Conservation (phyloP, 2,329 filamentous ascomycete species). For the Sarocladium brachiariae region DNA sequence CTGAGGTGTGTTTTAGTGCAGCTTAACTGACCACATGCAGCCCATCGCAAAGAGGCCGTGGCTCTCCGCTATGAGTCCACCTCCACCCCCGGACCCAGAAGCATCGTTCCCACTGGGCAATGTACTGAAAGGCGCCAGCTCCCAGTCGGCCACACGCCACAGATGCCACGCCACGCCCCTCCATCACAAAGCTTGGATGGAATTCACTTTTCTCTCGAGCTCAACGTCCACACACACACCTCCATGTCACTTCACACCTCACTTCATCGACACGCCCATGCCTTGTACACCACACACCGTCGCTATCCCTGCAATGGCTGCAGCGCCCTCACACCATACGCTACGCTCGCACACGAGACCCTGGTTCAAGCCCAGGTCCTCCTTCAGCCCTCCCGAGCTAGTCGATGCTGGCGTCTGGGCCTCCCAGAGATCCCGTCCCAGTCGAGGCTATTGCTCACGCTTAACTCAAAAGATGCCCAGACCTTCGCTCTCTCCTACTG, state of each 20-base stretch:
- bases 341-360: slow-evolving; percentile 8
- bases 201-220: slow-evolving; percentile 2
- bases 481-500: slow-evolving; percentile 8
- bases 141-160: slow-evolving; percentile 3
- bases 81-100: slow-evolving; percentile 8
- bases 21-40: background rate
- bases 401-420: slow-evolving; percentile 20
- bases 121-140: background rate
- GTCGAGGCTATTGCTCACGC: slow-evolving; percentile 13
- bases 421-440: slow-evolving; percentile 22
- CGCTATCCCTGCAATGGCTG: slow-evolving; percentile 10
- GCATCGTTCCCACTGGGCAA: slow-evolving; percentile 4
- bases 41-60: background rate
- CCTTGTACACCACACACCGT: background rate
- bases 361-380: slow-evolving; percentile 16
- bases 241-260: background rate
- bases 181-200: slow-evolving; percentile 9
- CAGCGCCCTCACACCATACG: slow-evolving; percentile 2
- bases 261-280: background rate
- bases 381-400: slow-evolving; percentile 33
- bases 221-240: background rate
- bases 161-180: slow-evolving; percentile 7
- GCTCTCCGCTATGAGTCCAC: slow-evolving; percentile 4
- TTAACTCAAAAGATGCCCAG: slow-evolving; percentile 15
- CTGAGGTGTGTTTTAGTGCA: background rate